Base-by-base conservation (phyloP, 2,329 filamentous ascomycete genomes). In the Colletotrichum echinochloae region DNA sequence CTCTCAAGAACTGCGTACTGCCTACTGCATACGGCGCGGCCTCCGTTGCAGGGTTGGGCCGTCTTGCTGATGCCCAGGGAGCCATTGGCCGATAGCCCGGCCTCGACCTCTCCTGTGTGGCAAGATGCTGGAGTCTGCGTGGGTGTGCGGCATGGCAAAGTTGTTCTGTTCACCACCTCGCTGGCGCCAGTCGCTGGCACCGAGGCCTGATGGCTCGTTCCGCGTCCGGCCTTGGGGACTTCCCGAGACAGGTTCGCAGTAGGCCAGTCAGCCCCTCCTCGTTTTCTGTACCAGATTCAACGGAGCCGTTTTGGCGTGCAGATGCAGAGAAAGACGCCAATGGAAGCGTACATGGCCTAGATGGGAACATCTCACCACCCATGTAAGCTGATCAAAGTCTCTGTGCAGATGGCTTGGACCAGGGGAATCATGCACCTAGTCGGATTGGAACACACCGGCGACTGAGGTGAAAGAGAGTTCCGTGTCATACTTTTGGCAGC, bases 1-100 rank as follows among this genome's bases (percentile, higher is more conserved):
- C 52, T 68, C 60, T n/a, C 54, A 68, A 68, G 66, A 59, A 65
- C 35, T 44, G 61, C 54, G 39, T 54, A 54, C 35, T 55, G 44
- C 37, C 30, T 52, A 41, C 39, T 54, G 41, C 23, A 30, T 65
- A 54, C 44, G n/a, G n/a, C 12, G 11, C 44, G 41, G 60, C 52
- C 59, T 46, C 60, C 52, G 60, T 59, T 48, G 66, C 60, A 60
- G 54, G 60, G 52, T 68, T 59, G 66, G 61, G 66, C 60, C 66
- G 66, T 44, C 52, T 68, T 65, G 61, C 60, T 68, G 61, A 68
- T 60, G 66, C 44, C 66, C 28, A 54, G 66, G 4, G 20, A 8
- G 30, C 61, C 30, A 60, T 68, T 68, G 66, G 66, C 54, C 59
- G 35, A 44, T 39, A 52, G n/a, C 49, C 35, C 39, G 60, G 60